Conservation (phyloP, 768 basidiomycete species). For the Scleroderma citrinum region DNA sequence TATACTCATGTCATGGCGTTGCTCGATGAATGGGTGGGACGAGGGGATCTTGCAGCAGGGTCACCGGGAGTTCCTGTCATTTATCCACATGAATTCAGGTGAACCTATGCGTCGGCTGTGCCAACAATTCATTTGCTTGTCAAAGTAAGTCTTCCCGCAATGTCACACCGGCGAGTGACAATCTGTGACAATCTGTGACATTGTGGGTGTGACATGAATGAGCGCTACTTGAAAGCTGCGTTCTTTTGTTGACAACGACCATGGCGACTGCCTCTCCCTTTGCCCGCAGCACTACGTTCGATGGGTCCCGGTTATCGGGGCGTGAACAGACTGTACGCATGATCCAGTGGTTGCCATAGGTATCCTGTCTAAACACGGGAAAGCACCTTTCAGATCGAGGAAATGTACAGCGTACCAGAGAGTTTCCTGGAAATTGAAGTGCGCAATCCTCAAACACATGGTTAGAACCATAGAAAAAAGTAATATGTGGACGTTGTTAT, state of each 20-base stretch:
- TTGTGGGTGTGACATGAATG: background rate
- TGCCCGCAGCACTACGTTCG: conserved; percentile 54
- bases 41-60: too few species aligned
- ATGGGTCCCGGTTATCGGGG: conserved; percentile 42
- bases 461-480: conserved; percentile 31
- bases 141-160: too few species aligned
- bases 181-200: conserved; percentile 10
- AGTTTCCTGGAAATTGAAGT: conserved; percentile 98
- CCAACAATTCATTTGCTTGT: too few species aligned
- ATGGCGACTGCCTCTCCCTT: conserved; percentile 47
- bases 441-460: conserved; percentile 94
- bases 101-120: too few species aligned
- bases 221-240: conserved; percentile 1
- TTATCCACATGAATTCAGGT: too few species aligned
- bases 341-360: conserved; percentile 1
- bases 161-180: too few species aligned
- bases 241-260: conserved; percentile 13
- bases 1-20: too few species aligned
- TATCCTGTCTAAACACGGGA: conserved; percentile 27
- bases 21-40: too few species aligned
- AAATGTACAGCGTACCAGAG: conserved; percentile 97
- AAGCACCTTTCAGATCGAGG: conserved; percentile 68
- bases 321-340: conserved; percentile 53
- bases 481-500: background rate
- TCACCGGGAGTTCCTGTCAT: too few species aligned